phyloP scores from a whole-genome alignment of 805 yeast genomes.

The Yarrowia osloensis region DNA sequence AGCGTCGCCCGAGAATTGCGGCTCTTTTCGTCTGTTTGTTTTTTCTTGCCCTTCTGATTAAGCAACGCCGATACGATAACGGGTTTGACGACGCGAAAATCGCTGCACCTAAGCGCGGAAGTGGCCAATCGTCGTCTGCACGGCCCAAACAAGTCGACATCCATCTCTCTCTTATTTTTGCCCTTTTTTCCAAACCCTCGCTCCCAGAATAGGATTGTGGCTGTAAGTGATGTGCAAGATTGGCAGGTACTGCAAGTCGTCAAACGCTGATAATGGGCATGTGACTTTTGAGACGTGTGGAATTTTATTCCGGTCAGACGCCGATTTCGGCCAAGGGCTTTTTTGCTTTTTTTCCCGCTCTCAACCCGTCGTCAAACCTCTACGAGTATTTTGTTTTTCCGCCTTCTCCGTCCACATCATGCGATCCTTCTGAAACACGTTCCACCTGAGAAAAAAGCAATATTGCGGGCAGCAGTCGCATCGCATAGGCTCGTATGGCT shows the following conservation, averaged over 20 bases:
- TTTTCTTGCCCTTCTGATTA: not conserved
- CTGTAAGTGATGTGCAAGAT: constrained; percentile 12
- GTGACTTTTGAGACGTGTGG: not conserved
- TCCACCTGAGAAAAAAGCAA: not conserved
- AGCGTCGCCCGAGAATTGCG: too few species aligned
- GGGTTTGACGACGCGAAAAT: not conserved
- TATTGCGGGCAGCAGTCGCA: not conserved
- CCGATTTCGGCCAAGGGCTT: not conserved
- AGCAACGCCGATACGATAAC: not conserved
- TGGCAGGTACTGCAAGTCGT: not conserved
- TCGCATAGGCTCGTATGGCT: too few species aligned
- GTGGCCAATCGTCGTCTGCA: not conserved
- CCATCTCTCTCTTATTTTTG: not conserved
- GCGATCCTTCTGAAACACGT: not conserved
- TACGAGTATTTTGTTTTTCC: not conserved
- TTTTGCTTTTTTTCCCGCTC: not conserved
- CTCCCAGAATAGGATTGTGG: not conserved
- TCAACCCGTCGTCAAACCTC: not conserved
- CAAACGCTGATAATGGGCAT: constrained; percentile 6
- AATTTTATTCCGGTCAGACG: not conserved
- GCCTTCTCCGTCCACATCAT: not conserved
- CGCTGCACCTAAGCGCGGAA: not conserved
- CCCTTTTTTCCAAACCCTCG: not conserved
- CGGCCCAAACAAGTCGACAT: not conserved
- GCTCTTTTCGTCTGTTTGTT: not conserved